Evolutionary conservation across 139 green algal species (phyloP).

Genomic region (Pseudopediastrum boryanum): DNA sequence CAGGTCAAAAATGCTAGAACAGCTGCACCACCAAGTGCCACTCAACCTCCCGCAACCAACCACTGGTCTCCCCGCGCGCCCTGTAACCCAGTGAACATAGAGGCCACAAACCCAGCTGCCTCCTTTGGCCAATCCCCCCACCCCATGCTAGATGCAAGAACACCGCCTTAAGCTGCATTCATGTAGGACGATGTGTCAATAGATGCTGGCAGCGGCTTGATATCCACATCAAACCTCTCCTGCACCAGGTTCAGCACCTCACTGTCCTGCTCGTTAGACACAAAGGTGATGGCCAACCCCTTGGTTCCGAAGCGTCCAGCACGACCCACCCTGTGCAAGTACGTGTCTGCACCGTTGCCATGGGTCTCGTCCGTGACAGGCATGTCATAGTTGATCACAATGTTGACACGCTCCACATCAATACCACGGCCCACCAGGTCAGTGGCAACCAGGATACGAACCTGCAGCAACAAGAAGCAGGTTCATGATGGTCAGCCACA

Average conservation of each 20-base stretch:
- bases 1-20: too few species aligned
- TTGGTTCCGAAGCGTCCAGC: conserved; percentile 99
- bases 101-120: too few species aligned
- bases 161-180: conserved; percentile 23
- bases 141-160: too few species aligned
- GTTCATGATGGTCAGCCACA: too few species aligned
- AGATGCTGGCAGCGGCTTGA: conserved; percentile 94
- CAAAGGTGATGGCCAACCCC: conserved; percentile 99
- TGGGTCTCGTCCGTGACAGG: conserved; percentile 89
- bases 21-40: too few species aligned
- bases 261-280: conserved; percentile 72
- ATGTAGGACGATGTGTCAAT: conserved; percentile 78
- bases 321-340: conserved; percentile 96
- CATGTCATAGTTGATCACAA: conserved; percentile 99
- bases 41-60: too few species aligned
- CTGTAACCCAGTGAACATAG: too few species aligned
- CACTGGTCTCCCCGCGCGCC: too few species aligned
- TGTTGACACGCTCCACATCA: conserved; percentile 99
- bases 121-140: too few species aligned
- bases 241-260: conserved; percentile 14
- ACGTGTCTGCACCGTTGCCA: conserved; percentile 96
- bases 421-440: conserved; percentile 98
- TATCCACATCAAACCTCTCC: conserved; percentile 99
- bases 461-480: not conserved
- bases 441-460: conserved; percentile 97